Conservation (phyloP, 306 rosid species). For the Ochetophila trinervis region DNA sequence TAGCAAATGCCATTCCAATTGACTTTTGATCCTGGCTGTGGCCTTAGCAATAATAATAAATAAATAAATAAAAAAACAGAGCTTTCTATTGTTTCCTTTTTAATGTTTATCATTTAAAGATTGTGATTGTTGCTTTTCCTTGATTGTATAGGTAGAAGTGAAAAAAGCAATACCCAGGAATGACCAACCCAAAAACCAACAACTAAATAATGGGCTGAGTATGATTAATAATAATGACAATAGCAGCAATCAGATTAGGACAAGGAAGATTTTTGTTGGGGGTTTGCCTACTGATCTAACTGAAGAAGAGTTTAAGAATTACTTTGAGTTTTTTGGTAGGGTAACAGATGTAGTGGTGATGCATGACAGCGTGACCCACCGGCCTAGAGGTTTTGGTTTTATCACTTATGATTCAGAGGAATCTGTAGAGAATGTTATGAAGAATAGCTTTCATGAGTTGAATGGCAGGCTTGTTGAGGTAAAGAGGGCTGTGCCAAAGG, state of each 20-base stretch:
- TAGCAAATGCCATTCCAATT: too few relatives aligned
- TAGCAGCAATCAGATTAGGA: constrained; percentile 36
- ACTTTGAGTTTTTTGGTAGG: constrained; percentile 71
- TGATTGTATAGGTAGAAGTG: constrained; percentile 54
- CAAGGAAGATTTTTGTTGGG: constrained; percentile 82
- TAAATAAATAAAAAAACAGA: too few relatives aligned
- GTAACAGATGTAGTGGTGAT: constrained; percentile 82
- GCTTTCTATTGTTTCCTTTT: neutral
- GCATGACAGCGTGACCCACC: constrained; percentile 64
- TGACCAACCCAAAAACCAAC: constrained; percentile 44
- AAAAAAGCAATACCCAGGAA: constrained; percentile 61
- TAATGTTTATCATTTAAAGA: neutral
- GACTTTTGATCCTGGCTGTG: too few relatives aligned
- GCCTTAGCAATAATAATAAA: too few relatives aligned
- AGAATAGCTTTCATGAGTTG: constrained; percentile 62
- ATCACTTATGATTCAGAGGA: constrained; percentile 72
- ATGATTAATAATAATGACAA: constrained; percentile 35
- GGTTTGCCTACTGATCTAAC: constrained; percentile 66
- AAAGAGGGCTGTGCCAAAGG: constrained; percentile 84
- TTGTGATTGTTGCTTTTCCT: constrained; percentile 14
- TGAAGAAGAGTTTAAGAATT: constrained; percentile 59
- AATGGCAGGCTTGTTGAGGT: constrained; percentile 80
- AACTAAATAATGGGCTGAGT: constrained; percentile 38
- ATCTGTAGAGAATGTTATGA: constrained; percentile 59
- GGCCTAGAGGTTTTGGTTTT: constrained; percentile 90